Base-by-base conservation (phyloP, 2,329 filamentous ascomycete genomes). In the Trichoderma sp. region DNA sequence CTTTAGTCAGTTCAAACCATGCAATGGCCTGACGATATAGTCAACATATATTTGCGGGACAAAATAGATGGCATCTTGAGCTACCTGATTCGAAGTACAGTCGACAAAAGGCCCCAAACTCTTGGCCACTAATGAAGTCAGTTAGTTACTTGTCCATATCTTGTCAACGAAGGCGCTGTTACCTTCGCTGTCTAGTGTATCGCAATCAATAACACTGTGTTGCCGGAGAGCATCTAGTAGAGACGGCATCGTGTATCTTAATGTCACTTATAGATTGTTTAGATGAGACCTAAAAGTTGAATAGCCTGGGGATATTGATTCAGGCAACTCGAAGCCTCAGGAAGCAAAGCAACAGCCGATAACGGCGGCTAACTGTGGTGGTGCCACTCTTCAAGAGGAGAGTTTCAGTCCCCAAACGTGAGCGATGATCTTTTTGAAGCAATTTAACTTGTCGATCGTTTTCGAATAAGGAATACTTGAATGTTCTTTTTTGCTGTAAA, bases 41-140 rank as follows among this genome's bases (percentile, higher is more conserved):
- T 65, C n/a, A 53, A 32, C 5, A 30, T 8, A 2, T n/a, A 1
- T 32, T 65, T 34, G 11, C 28, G 13, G 43, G 47, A 30, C n/a
- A 34, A 39, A 17, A 15, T 6, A n/a, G 13, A 26, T 15, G 17
- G 9, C 12, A 12, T 7, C 6, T 30, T 57, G 20, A 20, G 13
- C 20, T 58, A 79, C 80, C 73, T 81, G 80, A 17, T 82, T 82
- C 1, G 80, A 81, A 6, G 80, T 82, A 53, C 79, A 80, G 47
- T 81, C 79, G n/a, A 78, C 75, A 58, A 82, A 82, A 1, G 79
- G 79, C 8, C 47, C 64, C 13, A 67, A 26, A 20, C 5, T 20
- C 0, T 80, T 79, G 3, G 79, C 78, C 32, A 81, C 80, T 80
- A 28, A 15, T 12, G 59, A n/a, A 17, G 12, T 4, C 15, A 36